phyloP scores from a whole-genome alignment of 1,284 basidiomycete genomes.

The Trametes hirsuta region DNA sequence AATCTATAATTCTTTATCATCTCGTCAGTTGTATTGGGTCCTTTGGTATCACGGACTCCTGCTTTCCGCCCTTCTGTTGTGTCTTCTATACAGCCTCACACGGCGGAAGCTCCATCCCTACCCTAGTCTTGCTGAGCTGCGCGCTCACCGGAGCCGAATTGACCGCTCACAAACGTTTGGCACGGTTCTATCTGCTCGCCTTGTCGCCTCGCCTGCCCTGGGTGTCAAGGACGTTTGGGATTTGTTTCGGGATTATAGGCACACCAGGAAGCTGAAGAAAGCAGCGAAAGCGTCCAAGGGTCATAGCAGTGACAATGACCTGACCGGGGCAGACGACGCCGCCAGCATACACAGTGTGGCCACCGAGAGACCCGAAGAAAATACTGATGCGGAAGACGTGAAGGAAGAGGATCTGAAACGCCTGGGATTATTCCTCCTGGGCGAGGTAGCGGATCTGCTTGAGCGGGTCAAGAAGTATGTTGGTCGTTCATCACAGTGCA shows the following conservation, averaged over 20 bases:
- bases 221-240: slow-evolving; percentile 58
- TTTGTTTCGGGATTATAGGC: slow-evolving; percentile 46
- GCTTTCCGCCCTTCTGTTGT: slow-evolving; percentile 51
- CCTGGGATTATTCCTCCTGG: slow-evolving; percentile 43
- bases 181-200: slow-evolving; percentile 47
- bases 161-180: slow-evolving; percentile 55
- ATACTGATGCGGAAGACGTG: slow-evolving; percentile 30
- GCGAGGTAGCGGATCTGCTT: slow-evolving; percentile 60
- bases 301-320: background rate
- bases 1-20: background rate
- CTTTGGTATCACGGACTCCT: slow-evolving; percentile 65
- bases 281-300: slow-evolving; percentile 14
- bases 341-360: slow-evolving; percentile 15
- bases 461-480: slow-evolving; percentile 72
- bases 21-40: slow-evolving; percentile 58
- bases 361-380: slow-evolving; percentile 36
- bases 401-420: slow-evolving; percentile 49
- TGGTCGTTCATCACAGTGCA: background rate
- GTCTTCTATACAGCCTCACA: slow-evolving; percentile 51
- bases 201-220: slow-evolving; percentile 49
- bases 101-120: slow-evolving; percentile 55
- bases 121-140: slow-evolving; percentile 57
- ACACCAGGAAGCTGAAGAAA: slow-evolving; percentile 31
- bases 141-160: slow-evolving; percentile 50
- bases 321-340: slow-evolving; percentile 2